Evolutionary conservation across 2,329 filamentous ascomycete genomes (phyloP), one percentile per base, ranked within the genome.

Genomic region (Endothia cerciana): DNA sequence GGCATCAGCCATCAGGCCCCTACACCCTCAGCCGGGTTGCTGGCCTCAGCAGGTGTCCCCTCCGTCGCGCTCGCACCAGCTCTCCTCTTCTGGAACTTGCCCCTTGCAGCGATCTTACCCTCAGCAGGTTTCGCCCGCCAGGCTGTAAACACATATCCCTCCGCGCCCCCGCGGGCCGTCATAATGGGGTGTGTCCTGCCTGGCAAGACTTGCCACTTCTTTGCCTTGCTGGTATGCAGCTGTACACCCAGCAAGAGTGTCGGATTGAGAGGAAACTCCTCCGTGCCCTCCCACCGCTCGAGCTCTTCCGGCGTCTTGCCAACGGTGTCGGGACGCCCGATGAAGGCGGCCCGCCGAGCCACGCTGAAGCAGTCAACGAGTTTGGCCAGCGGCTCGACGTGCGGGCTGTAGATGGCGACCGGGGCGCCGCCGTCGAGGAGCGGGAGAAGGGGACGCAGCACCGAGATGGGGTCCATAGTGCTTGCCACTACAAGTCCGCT

Each of bases 161-260:
- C 94, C 0, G 93, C 88, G 0, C 94, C 94, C 25, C 95, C 95
- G 49, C 87, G 85, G 45, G 89, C 89, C 67, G 92, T 97, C 95
- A 99, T 99, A 64, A 96, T 78, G 7, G 95, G 95, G 79, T 99
- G 95, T 62, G 95, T 98, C 63, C 95, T 83, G 0, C 93, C 92
- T 0, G 95, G 95, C 57, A 99, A 77, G 1, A 97, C 94, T 80
- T 99, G 95, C 92, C 93, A 98, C 62, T 87, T 83, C 68, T 91
- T 85, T 5, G 91, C 89, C 17, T 92, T 84, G 58, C 90, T 91
- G 2, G 89, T 95, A 79, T 98, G 94, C 62, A 99, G 82, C 15
- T 85, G 87, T 0, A 92, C 89, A 0, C 90, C 92, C 0, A 98
- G 84, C 4, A 99, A 77, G 61, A 97, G 79, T 2, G 92, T 91